Conservation (phyloP, 345 rosid species). For the Streptanthus diversifolius region DNA sequence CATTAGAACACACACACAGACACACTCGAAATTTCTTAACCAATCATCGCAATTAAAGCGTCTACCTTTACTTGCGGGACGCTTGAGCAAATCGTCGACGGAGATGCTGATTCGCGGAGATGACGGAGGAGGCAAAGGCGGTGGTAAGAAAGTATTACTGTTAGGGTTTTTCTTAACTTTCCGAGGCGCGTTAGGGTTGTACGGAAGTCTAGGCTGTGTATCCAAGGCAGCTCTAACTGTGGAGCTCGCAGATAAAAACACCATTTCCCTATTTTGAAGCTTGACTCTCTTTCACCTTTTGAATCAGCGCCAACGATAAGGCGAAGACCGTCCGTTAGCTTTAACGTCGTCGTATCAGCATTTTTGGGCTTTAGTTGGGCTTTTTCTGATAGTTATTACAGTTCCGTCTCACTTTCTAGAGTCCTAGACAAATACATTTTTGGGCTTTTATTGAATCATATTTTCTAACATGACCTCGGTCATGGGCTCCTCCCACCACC, state of each 20-base stretch:
- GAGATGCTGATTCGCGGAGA: slow-evolving; percentile 36
- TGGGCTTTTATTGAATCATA: too few species aligned
- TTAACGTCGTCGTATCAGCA: background rate
- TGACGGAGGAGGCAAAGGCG: slow-evolving; percentile 32
- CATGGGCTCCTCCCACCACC: too few species aligned
- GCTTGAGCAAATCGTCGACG: slow-evolving; percentile 67
- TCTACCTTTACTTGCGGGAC: slow-evolving; percentile 49
- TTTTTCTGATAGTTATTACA: background rate
- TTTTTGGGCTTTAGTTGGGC: background rate
- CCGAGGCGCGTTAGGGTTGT: slow-evolving; percentile 84
- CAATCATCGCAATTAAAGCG: background rate
- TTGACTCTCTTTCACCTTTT: background rate
- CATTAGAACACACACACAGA: background rate
- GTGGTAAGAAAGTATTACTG: slow-evolving; percentile 19
- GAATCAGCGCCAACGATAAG: slow-evolving; percentile 12
- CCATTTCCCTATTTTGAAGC: slow-evolving; percentile 25
- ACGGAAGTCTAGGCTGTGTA: slow-evolving; percentile 58
- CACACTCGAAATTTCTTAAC: too few species aligned
- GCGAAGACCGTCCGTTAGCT: background rate
- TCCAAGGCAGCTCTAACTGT: slow-evolving; percentile 66
- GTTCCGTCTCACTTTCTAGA: too few species aligned
- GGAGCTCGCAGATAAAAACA: slow-evolving; percentile 32
- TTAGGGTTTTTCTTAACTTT: slow-evolving; percentile 41
- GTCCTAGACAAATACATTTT: too few species aligned
- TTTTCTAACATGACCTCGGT: too few species aligned